A percentile compares a stretch with the other conserved stretches of the same genome.
phyloP scores from a whole-genome alignment of 202 grass and related monocot genomes.

The Eragrostis tef region DNA sequence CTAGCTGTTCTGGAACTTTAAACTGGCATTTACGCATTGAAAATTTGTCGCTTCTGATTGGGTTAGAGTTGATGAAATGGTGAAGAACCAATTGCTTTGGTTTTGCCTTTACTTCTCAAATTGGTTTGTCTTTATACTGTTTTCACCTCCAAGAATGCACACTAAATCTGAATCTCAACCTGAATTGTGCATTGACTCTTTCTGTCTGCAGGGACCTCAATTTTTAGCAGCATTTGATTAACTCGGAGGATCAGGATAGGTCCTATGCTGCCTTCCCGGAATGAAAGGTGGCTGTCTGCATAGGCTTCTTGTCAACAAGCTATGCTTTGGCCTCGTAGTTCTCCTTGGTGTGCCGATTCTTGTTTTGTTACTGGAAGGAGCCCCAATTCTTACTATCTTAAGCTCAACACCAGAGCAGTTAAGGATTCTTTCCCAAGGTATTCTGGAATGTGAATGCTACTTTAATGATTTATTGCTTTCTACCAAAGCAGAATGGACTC shows the following conservation, averaged over 20 bases:
- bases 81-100: neutral
- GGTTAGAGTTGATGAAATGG: neutral
- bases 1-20: neutral
- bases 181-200: neutral
- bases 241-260: neutral
- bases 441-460: neutral
- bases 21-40: neutral
- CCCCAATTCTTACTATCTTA: conserved; percentile 48
- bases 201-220: neutral
- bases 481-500: conserved; percentile 7
- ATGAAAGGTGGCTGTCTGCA: conserved; percentile 51
- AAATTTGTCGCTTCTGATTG: neutral
- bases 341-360: conserved; percentile 40
- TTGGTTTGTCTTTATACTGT: neutral
- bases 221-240: conserved; percentile 3
- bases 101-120: neutral
- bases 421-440: conserved; percentile 50
- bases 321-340: conserved; percentile 48
- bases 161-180: neutral
- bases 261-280: conserved; percentile 43
- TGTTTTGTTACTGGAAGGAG: conserved; percentile 45
- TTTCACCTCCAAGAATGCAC: conserved; percentile 13
- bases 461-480: conserved; percentile 1
- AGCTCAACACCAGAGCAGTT: conserved; percentile 45
- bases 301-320: conserved; percentile 47